These are phyloP conservation scores for Osmanthus fragrans DNA, from an alignment of 257 asterid species.

Conservation along the genomic window DNA sequence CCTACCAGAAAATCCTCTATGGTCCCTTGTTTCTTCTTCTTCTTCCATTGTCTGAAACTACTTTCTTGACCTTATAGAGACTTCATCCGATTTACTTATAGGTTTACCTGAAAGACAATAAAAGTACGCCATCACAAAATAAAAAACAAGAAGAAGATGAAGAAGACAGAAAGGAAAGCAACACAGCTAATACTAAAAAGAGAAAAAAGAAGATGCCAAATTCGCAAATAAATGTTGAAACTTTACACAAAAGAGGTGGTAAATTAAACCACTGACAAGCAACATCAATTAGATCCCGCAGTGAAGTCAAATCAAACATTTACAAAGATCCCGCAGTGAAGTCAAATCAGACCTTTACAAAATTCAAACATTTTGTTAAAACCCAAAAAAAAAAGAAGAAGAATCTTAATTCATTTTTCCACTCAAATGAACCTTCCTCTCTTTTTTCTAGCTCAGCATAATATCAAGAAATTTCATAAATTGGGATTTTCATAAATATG, in stretches of 20 bases:
- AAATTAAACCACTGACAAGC: neutral
- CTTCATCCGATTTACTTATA: constrained; percentile 27
- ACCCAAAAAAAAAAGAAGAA: neutral
- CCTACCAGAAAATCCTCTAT: constrained; percentile 38
- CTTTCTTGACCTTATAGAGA: constrained; percentile 19
- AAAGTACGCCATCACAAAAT: constrained; percentile 15
- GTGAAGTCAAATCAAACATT: constrained; percentile 2
- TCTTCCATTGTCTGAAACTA: constrained; percentile 58
- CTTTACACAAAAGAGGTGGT: neutral
- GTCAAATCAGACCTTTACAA: neutral
- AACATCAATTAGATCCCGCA: constrained; percentile 6
- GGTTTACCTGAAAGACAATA: constrained; percentile 34
- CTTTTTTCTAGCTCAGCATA: neutral
- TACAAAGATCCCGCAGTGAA: neutral
- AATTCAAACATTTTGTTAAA: constrained; percentile 13
- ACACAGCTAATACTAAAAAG: neutral
- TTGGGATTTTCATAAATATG: constrained; percentile 11
- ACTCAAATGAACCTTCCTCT: neutral
- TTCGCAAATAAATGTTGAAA: neutral
- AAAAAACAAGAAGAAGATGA: neutral
- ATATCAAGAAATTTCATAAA: constrained; percentile 9
- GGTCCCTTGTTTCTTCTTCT: constrained; percentile 46
- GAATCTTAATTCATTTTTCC: neutral
- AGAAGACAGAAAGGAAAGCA: constrained; percentile 1
- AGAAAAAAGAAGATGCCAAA: neutral